Evolutionary conservation across 176 grass and related monocot genomes (phyloP), one percentile per base, ranked within the genome.

Genomic region (Zea mays): DNA sequence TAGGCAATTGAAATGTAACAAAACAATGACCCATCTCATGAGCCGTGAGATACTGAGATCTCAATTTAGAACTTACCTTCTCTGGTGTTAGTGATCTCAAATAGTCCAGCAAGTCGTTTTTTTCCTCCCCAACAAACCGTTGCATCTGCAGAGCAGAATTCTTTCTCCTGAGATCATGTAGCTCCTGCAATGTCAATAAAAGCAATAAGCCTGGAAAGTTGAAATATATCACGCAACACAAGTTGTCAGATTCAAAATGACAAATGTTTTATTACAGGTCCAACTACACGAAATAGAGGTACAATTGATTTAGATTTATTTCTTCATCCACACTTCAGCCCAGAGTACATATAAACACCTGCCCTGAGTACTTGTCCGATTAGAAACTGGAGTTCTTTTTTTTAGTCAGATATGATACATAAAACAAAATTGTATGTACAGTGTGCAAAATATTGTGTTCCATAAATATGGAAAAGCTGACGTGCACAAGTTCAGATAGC

Each of bases 91-190:
- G 79, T 54, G 96, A 99, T 84, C 96, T 86, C 60, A 99, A 74
- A 77, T 99, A 99, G 76, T 99, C 92, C 21, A 99, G 73, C 81
- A 96, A 78, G 73, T 96, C 92, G 81, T 93, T 93, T 83, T 93
- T 95, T 77, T 96, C 96, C 71, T 98, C 96, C 75, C 89, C 92
- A 34, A 90, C 92, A 71, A 96, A 95, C 63, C 90, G 89, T 85
- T 98, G 96, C 96, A 98, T 98, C 76, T 98, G 85, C 59, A 92
- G 75, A 16, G 87, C 89, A 48, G 96, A 92, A 85, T 95, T 90
- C 83, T 87, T 95, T 62, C 80, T 94, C 82, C 85, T 92, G 19
- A 95, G 74, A 67, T 92, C 76, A 88, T 87, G 85, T 35, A 98
- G 71, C 54, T 94, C 96, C 96, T 98, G 73, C 44, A 86, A 69